Percentiles rank a stretch among this genome's conserved stretches.
Evolutionary conservation across 202 grass and related monocot genomes (phyloP).

Genomic region (Elaeis oleifera): DNA sequence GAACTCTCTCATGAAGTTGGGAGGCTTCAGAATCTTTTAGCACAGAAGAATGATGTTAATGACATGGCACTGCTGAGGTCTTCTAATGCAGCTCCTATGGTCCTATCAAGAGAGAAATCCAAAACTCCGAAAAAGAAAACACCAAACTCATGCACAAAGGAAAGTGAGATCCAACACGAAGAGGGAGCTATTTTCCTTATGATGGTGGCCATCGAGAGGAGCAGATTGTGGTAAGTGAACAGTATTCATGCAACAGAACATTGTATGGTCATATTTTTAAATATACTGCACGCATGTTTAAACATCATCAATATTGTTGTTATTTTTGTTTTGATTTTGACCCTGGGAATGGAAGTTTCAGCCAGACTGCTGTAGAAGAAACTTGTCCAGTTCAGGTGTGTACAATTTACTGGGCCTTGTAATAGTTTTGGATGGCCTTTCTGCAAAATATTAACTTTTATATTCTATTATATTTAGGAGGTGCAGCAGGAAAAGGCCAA

Average conservation of each 20-base stretch:
- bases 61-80: conserved; percentile 3
- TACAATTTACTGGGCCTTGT: conserved; percentile 5
- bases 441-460: not conserved
- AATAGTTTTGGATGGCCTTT: not conserved
- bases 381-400: conserved; percentile 19
- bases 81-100: conserved; percentile 7
- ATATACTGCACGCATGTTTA: not conserved
- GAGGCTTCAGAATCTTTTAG: conserved; percentile 40
- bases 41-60: conserved; percentile 32
- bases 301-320: conserved; percentile 4
- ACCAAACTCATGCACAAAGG: conserved; percentile 4
- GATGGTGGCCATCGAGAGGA: not conserved
- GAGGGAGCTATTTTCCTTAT: not conserved
- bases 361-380: conserved; percentile 25
- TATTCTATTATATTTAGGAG: conserved; percentile 21
- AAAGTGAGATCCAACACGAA: not conserved
- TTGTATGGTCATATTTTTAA: not conserved
- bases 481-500: conserved; percentile 15
- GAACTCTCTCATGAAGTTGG: conserved; percentile 44
- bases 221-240: conserved; percentile 1
- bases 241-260: not conserved
- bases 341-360: conserved; percentile 19
- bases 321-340: conserved; percentile 8
- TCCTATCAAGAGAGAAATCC: conserved; percentile 5
- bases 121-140: conserved; percentile 10